Evolutionary conservation across 140 eudicot genomes (phyloP).

Genomic region (Oenanthe javanica): DNA sequence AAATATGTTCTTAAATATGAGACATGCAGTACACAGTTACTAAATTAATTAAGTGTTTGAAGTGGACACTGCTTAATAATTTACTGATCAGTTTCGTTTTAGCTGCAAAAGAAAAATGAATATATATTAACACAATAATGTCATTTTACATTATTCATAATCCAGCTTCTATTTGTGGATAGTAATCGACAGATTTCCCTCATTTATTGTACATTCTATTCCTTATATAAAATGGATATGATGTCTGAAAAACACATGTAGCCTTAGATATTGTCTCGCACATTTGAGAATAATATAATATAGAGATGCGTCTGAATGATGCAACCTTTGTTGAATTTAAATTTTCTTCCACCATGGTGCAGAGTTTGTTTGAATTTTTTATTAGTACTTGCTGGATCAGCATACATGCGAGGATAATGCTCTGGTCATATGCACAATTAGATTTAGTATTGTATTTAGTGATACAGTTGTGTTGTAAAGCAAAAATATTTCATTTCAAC

Average conservation of each 20-base stretch:
- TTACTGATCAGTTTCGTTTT: too few species aligned
- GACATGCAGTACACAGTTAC: not conserved
- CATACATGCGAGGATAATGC: not conserved
- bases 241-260: not conserved
- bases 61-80: too few species aligned
- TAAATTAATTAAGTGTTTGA: not conserved
- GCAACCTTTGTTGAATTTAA: not conserved
- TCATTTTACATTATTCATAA: not conserved
- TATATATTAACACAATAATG: not conserved
- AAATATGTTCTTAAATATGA: too few species aligned
- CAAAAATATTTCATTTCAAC: not conserved
- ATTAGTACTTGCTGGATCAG: not conserved
- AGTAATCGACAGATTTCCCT: not conserved
- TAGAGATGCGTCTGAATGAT: not conserved
- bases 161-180: not conserved
- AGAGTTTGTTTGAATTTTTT: not conserved
- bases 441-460: not conserved
- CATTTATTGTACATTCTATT: not conserved
- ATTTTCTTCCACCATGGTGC: not conserved
- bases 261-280: not conserved
- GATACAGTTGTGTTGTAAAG: not conserved
- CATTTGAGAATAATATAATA: not conserved
- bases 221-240: not conserved
- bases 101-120: too few species aligned
- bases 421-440: not conserved